phyloP scores from a whole-genome alignment of 495 filamentous ascomycete species.

The Xylaria sp. region DNA sequence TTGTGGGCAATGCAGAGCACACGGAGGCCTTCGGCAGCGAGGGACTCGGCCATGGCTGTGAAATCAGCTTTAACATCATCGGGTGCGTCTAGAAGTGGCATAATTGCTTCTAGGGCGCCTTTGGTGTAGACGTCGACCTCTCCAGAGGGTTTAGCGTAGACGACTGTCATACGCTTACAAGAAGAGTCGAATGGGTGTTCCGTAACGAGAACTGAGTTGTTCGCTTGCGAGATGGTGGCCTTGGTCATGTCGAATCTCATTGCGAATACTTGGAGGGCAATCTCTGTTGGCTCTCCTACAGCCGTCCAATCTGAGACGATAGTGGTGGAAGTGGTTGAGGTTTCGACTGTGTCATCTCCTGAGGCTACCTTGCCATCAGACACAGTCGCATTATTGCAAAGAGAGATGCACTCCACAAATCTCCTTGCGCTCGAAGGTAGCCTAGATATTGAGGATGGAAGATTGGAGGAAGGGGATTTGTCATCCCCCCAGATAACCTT shows the following conservation, averaged over 20 bases:
- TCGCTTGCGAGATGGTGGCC: constrained; percentile 30
- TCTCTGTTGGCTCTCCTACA: constrained; percentile 64
- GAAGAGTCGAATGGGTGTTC: constrained; percentile 70
- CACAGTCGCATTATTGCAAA: constrained; percentile 73
- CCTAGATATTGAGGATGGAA: constrained; percentile 20
- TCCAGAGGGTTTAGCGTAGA: constrained; percentile 47
- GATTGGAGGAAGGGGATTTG: constrained; percentile 30
- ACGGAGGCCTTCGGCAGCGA: constrained; percentile 64
- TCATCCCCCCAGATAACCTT: constrained; percentile 38
- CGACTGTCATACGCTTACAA: constrained; percentile 66
- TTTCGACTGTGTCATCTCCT: constrained; percentile 47
- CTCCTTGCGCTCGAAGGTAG: constrained; percentile 32
- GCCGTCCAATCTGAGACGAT: constrained; percentile 50
- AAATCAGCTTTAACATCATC: constrained; percentile 37
- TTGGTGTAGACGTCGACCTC: constrained; percentile 58
- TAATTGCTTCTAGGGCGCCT: constrained; percentile 62
- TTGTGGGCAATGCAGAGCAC: constrained; percentile 61
- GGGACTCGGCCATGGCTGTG: constrained; percentile 54
- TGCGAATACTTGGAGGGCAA: constrained; percentile 58
- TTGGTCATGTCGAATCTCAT: constrained; percentile 48
- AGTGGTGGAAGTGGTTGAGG: constrained; percentile 42
- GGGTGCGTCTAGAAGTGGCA: constrained; percentile 47
- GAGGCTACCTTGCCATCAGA: constrained; percentile 64
- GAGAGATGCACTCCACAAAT: constrained; percentile 62
- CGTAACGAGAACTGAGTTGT: constrained; percentile 44